Conservation (phyloP, 176 grass and related monocot genomes). For the Guadua angustifolia region DNA sequence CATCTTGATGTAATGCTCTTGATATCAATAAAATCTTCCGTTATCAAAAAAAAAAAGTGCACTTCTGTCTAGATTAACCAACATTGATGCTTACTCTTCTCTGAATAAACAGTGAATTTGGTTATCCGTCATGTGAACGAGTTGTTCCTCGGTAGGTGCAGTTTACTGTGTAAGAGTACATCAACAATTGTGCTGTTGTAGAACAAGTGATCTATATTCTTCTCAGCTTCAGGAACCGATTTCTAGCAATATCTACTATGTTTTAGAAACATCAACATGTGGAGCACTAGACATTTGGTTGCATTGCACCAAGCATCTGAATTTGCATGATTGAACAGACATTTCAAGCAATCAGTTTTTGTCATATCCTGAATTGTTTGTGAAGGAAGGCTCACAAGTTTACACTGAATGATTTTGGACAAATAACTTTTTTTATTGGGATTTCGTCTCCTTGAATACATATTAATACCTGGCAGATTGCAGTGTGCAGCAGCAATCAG, state of each 20-base stretch:
- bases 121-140: neutral
- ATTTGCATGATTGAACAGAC: too few relatives aligned
- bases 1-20: too few relatives aligned
- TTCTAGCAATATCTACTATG: neutral
- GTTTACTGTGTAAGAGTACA: neutral
- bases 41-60: too few relatives aligned
- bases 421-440: neutral
- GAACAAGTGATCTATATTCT: neutral
- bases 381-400: neutral
- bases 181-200: neutral
- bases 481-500: neutral
- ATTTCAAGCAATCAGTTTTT: neutral
- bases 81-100: neutral
- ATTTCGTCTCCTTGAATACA: slow-evolving; percentile 6
- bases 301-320: too few relatives aligned
- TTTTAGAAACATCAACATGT: neutral
- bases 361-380: neutral
- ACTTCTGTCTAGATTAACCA: neutral
- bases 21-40: too few relatives aligned
- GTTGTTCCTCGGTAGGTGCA: neutral
- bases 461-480: neutral
- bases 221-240: neutral
- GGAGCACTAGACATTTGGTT: neutral
- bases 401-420: neutral
- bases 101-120: neutral